Evolutionary conservation across 225 moss, liverwort and hornwort species (phyloP).

Genomic region (Pseudoscleropodium purum): DNA sequence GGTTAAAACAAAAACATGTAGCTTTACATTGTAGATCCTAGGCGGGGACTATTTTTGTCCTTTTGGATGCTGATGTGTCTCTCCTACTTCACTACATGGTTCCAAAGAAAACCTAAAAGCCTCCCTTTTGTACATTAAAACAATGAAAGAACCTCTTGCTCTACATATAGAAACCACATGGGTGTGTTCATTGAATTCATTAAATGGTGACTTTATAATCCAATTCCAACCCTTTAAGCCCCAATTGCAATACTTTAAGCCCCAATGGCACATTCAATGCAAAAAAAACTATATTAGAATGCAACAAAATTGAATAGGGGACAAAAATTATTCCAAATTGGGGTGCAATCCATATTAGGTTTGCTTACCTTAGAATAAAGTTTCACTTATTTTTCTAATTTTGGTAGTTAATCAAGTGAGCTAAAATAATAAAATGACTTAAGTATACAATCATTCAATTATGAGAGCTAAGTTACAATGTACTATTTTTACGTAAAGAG

Average conservation of each 20-base stretch:
- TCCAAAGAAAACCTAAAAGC: neutral
- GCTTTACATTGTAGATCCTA: neutral
- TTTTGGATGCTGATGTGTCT: neutral
- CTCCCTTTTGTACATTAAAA: neutral
- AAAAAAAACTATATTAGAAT: neutral
- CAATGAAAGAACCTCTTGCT: neutral
- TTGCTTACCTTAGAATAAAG: accelerated
- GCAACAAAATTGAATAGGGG: neutral
- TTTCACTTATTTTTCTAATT: neutral
- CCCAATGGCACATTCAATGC: neutral
- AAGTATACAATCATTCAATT: neutral
- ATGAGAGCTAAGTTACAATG: neutral
- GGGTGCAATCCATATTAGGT: accelerated
- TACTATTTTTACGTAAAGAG: neutral
- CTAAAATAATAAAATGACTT: neutral
- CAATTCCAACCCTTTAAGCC: neutral
- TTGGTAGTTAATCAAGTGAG: neutral
- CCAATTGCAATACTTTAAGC: neutral
- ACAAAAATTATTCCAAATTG: neutral
- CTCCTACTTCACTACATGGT: too few species aligned
- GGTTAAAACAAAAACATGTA: neutral
- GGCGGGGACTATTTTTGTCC: neutral
- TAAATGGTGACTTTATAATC: neutral
- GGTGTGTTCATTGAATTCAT: neutral
- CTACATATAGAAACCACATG: accelerated